Conservation (phyloP, 2,329 filamentous ascomycete genomes). For the Huntiella savannae region DNA sequence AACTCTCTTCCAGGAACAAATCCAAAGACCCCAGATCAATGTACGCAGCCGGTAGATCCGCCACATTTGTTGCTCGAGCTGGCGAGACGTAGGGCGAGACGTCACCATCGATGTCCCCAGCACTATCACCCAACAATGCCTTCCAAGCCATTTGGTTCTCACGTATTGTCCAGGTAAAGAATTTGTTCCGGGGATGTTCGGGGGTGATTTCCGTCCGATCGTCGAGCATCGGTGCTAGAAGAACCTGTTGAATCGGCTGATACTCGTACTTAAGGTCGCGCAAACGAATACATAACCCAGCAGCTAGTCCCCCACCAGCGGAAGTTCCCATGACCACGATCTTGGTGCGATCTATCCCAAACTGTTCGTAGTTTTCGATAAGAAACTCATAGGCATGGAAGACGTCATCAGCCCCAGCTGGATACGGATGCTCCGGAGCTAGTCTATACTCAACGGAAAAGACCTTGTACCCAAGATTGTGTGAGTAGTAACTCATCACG, state of each 20-base stretch:
- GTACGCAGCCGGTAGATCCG: constrained; percentile 20
- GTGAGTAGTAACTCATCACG: constrained; percentile 16
- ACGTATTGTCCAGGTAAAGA: constrained; percentile 12
- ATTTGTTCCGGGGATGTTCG: constrained; percentile 1
- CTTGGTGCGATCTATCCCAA: constrained; percentile 13
- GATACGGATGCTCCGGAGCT: constrained; percentile 23
- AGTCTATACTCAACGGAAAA: constrained; percentile 24
- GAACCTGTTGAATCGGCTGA: constrained; percentile 16
- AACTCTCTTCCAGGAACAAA: constrained; percentile 20
- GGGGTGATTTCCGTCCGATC: constrained; percentile 14
- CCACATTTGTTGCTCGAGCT: constrained; percentile 13
- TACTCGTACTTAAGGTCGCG: constrained; percentile 15
- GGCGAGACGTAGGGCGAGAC: constrained; percentile 14
- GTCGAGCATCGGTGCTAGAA: constrained; percentile 20
- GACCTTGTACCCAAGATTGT: constrained; percentile 17
- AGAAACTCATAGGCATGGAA: constrained; percentile 17
- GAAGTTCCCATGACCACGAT: constrained; percentile 14
- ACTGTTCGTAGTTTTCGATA: constrained; percentile 12
- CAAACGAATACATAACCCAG: constrained; percentile 21
- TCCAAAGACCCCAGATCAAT: constrained; percentile 23
- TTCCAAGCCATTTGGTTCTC: constrained; percentile 15
- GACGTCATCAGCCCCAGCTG: constrained; percentile 20
- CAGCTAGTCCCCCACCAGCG: constrained; percentile 13
- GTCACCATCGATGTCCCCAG: constrained; percentile 10
- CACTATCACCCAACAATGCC: constrained; percentile 13